phyloP scores from a whole-genome alignment of 805 yeast genomes.

The Candida michaelii region DNA sequence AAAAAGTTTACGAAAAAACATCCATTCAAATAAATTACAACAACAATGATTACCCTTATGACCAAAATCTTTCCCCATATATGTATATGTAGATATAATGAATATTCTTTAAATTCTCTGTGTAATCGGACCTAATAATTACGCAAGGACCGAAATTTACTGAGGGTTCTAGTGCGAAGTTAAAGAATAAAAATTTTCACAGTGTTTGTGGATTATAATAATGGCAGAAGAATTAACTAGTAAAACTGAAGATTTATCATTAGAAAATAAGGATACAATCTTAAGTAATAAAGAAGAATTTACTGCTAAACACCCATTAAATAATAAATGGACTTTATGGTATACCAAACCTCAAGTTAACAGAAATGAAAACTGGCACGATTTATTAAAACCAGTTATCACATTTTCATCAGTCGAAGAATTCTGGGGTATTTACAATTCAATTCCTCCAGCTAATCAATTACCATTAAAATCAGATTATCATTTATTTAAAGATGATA shows the following conservation, averaged over 20 bases:
- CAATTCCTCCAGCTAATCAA: slow-evolving; percentile 88
- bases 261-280: slow-evolving; percentile 47
- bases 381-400: slow-evolving; percentile 87
- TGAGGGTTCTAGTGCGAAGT: slow-evolving; percentile 3
- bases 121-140: background rate
- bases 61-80: background rate
- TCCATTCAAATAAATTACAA: background rate
- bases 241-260: slow-evolving; percentile 44
- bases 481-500: slow-evolving; percentile 89
- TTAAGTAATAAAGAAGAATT: slow-evolving; percentile 63
- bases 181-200: slow-evolving; percentile 11
- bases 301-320: slow-evolving; percentile 83
- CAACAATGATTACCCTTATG: background rate
- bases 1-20: too few relatives aligned
- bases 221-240: slow-evolving; percentile 48
- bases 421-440: slow-evolving; percentile 97
- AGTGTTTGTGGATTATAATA: slow-evolving; percentile 13
- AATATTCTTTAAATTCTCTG: background rate
- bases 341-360: slow-evolving; percentile 90
- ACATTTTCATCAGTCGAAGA: slow-evolving; percentile 94
- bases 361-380: slow-evolving; percentile 83
- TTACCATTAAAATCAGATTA: slow-evolving; percentile 91
- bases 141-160: slow-evolving; percentile 6
- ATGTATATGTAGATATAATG: slow-evolving; percentile 2
- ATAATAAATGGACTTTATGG: slow-evolving; percentile 94